Evolutionary conservation across 1,139 yeast genomes (phyloP).

Genomic region (Blastobotrys ciferrii): DNA sequence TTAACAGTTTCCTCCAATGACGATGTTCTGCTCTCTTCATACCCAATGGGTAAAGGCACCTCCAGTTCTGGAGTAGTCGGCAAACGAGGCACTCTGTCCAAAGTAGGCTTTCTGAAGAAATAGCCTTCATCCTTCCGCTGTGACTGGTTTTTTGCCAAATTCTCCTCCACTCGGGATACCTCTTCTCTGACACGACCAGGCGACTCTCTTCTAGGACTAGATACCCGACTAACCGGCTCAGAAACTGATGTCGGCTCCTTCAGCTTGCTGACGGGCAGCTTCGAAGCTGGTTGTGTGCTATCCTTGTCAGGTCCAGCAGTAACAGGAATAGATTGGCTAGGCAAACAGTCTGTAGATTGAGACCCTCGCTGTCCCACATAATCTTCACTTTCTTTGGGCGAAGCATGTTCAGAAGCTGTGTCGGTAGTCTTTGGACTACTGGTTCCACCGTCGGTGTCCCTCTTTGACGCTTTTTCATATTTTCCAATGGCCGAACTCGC

Average conservation of each 20-base stretch:
- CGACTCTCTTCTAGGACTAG: slow-evolving; percentile 8
- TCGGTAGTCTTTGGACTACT: not conserved
- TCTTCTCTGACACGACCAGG: slow-evolving; percentile 9
- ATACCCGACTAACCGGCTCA: slow-evolving; percentile 8
- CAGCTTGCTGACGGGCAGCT: not conserved
- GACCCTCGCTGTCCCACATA: not conserved
- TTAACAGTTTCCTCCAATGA: not conserved
- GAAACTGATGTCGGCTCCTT: not conserved
- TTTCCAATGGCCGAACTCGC: slow-evolving; percentile 1
- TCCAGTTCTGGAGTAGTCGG: slow-evolving; percentile 7
- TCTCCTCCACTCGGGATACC: slow-evolving; percentile 11
- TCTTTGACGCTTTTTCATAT: not conserved
- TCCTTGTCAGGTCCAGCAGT: not conserved
- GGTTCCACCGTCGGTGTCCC: not conserved
- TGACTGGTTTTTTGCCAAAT: not conserved
- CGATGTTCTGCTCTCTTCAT: not conserved
- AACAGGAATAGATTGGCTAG: not conserved
- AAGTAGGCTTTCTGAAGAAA: slow-evolving; percentile 4
- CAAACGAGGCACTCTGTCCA: not conserved
- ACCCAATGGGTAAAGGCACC: not conserved
- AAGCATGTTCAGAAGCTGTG: not conserved
- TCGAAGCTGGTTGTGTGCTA: not conserved
- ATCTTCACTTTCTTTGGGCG: not conserved
- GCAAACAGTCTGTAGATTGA: not conserved
- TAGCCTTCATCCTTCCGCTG: slow-evolving; percentile 6